phyloP scores from a whole-genome alignment of 2,329 filamentous ascomycete species.

The Cladosporium oxysporum region DNA sequence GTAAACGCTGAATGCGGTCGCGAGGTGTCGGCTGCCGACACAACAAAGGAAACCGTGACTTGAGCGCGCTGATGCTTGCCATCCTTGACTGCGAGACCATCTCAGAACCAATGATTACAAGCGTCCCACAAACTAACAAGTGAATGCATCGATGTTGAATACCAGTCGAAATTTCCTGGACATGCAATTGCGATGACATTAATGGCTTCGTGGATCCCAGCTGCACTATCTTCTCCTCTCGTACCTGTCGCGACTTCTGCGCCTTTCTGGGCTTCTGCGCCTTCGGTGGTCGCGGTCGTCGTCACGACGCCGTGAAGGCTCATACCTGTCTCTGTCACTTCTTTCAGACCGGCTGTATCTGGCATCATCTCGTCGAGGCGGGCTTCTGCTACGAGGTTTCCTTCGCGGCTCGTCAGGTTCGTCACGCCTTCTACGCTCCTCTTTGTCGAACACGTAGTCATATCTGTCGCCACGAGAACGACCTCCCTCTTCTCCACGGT shows the following conservation, averaged over 20 bases:
- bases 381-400: slow-evolving; percentile 35
- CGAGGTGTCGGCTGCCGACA: neutral
- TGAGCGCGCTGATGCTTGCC: neutral
- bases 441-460: slow-evolving; percentile 78
- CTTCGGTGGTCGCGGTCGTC: slow-evolving; percentile 17
- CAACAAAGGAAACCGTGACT: slow-evolving; percentile 2
- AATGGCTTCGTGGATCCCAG: neutral
- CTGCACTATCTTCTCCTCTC: slow-evolving; percentile 20
- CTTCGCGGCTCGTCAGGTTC: slow-evolving; percentile 21
- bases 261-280: slow-evolving; percentile 17
- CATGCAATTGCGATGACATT: neutral
- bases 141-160: neutral
- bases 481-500: slow-evolving; percentile 62
- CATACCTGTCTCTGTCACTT: slow-evolving; percentile 19
- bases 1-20: neutral
- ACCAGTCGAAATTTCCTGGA: neutral
- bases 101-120: neutral
- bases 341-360: slow-evolving; percentile 23
- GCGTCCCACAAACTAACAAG: neutral
- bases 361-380: slow-evolving; percentile 27
- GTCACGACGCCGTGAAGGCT: slow-evolving; percentile 20
- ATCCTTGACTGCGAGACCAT: neutral
- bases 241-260: slow-evolving; percentile 18
- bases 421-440: slow-evolving; percentile 37
- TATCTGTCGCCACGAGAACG: slow-evolving; percentile 57